These are phyloP conservation scores for Penicillium expansum DNA, from an alignment of 2,329 filamentous ascomycete species.

Conservation along the genomic window DNA sequence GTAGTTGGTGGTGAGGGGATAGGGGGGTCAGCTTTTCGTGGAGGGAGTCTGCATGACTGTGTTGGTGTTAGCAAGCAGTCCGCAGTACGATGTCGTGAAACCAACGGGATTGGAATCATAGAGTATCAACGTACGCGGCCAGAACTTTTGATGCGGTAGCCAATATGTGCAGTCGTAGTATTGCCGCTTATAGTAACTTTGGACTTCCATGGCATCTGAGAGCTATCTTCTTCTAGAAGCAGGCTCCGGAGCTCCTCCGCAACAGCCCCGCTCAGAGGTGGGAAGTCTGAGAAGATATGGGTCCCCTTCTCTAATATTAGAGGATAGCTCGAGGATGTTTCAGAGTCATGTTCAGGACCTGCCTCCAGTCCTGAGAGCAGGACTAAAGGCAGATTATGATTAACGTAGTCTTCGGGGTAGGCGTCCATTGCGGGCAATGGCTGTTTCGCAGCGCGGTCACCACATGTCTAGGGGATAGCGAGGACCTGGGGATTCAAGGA, in stretches of 20 bases:
- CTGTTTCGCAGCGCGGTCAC: slow-evolving; percentile 29
- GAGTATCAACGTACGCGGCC: slow-evolving; percentile 68
- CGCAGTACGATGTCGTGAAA: neutral
- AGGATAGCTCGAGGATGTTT: slow-evolving; percentile 42
- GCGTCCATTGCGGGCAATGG: slow-evolving; percentile 45
- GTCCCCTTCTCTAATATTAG: slow-evolving; percentile 57
- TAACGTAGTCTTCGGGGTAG: slow-evolving; percentile 65
- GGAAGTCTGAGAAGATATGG: slow-evolving; percentile 68
- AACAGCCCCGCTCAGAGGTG: slow-evolving; percentile 63
- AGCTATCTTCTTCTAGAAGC: slow-evolving; percentile 65
- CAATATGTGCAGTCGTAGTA: slow-evolving; percentile 44
- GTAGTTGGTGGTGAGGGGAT: slow-evolving; percentile 50
- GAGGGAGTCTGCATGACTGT: slow-evolving; percentile 56
- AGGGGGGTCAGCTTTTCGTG: slow-evolving; percentile 61
- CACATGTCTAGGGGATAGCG: slow-evolving; percentile 29
- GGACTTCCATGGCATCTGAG: slow-evolving; percentile 64
- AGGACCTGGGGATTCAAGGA: neutral
- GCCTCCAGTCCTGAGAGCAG: slow-evolving; percentile 72
- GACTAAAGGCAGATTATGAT: slow-evolving; percentile 82
- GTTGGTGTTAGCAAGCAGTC: slow-evolving; percentile 18
- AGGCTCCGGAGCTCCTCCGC: slow-evolving; percentile 64
- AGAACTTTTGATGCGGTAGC: slow-evolving; percentile 69
- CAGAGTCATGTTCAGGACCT: slow-evolving; percentile 33
- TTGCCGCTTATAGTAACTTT: slow-evolving; percentile 49
- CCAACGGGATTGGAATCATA: neutral